phyloP scores from a whole-genome alignment of 352 stramenopile species.

The Phytophthora citrophthora region DNA sequence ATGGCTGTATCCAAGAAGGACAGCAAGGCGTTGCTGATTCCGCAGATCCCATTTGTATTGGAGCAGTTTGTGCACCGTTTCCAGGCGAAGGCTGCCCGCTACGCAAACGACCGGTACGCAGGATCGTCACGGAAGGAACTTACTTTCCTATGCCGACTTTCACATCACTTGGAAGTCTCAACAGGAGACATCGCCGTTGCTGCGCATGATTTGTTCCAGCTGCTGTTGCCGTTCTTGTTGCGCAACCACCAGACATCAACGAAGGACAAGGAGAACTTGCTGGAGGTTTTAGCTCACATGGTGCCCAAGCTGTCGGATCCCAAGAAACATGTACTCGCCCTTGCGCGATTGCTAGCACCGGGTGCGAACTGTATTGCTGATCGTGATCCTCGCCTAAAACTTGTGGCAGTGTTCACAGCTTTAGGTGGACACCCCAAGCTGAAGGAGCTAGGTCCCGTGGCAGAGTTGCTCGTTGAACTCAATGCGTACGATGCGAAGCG shows the following conservation, averaged over 20 bases:
- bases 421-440: slow-evolving; percentile 55
- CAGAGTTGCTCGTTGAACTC: slow-evolving; percentile 53
- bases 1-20: slow-evolving; percentile 10
- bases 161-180: slow-evolving; percentile 61
- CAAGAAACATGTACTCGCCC: slow-evolving; percentile 74
- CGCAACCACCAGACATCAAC: slow-evolving; percentile 80
- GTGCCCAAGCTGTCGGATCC: slow-evolving; percentile 76
- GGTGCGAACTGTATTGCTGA: slow-evolving; percentile 79
- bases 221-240: slow-evolving; percentile 84
- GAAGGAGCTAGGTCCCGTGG: slow-evolving; percentile 45
- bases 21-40: slow-evolving; percentile 46
- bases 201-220: slow-evolving; percentile 84
- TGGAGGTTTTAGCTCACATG: slow-evolving; percentile 77
- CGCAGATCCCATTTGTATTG: slow-evolving; percentile 81
- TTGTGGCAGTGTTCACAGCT: slow-evolving; percentile 76
- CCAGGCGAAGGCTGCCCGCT: slow-evolving; percentile 79
- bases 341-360: slow-evolving; percentile 79
- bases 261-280: slow-evolving; percentile 84
- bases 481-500: slow-evolving; percentile 85
- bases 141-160: slow-evolving; percentile 79
- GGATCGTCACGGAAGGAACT: slow-evolving; percentile 87
- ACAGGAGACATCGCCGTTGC: slow-evolving; percentile 35
- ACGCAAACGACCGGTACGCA: slow-evolving; percentile 74
- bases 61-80: slow-evolving; percentile 85
- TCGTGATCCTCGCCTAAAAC: slow-evolving; percentile 57